phyloP scores from a whole-genome alignment of 2,329 filamentous ascomycete genomes.

The Talaromyces amestolkiae region DNA sequence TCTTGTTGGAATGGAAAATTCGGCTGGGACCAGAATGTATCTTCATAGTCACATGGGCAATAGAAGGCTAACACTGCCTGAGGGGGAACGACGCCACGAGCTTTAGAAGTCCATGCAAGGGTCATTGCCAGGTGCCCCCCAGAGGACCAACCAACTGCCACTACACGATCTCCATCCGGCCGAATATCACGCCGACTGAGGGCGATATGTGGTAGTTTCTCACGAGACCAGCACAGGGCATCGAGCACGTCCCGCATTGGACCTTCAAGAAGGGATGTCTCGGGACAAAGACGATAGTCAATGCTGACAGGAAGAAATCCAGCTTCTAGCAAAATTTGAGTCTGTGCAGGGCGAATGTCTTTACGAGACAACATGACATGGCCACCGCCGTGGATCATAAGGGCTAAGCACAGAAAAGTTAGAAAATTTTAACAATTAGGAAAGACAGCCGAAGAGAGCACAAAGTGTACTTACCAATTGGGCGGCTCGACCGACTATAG shows the following conservation, averaged over 20 bases:
- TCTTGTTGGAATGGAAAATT: background rate
- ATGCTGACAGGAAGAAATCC: constrained; percentile 48
- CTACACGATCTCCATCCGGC: constrained; percentile 30
- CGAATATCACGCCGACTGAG: background rate
- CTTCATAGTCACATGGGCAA: constrained; percentile 42
- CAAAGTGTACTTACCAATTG: background rate
- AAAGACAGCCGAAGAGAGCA: no score
- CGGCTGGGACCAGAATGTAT: background rate
- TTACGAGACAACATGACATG: constrained; percentile 24
- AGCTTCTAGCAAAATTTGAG: constrained; percentile 33
- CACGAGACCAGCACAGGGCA: background rate
- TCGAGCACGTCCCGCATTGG: constrained; percentile 42
- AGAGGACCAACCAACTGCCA: constrained; percentile 50
- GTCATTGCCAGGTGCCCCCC: constrained; percentile 50
- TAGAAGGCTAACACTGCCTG: constrained; percentile 50
- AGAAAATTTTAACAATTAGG: no score
- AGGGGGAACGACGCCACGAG: constrained; percentile 36
- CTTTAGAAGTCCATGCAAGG: constrained; percentile 38
- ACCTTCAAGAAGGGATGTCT: constrained; percentile 43
- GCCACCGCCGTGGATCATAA: constrained; percentile 27
- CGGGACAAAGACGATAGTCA: constrained; percentile 51
- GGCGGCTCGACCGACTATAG: background rate
- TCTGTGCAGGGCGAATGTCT: constrained; percentile 32
- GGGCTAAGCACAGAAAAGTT: constrained; percentile 15
- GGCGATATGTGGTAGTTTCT: background rate